Base-by-base conservation (phyloP, 176 grass and related monocot species). In the Hsuehochloa calcarea region DNA sequence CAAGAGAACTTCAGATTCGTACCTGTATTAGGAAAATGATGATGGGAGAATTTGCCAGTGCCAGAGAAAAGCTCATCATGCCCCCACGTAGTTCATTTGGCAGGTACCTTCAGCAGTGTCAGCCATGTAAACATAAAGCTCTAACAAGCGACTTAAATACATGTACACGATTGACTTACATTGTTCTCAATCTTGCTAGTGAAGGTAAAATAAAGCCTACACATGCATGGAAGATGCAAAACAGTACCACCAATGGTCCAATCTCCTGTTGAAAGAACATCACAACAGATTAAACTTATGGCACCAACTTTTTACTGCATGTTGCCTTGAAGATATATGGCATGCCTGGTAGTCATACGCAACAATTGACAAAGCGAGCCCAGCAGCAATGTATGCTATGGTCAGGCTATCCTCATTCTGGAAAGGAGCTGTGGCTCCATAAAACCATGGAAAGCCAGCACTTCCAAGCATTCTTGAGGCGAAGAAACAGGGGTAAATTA, bases 301-400 rank as follows among this genome's bases (percentile, higher is more conserved):
- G 37, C 27, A 40, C 52, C 41, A 81, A 44, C 77, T 77, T 35
- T 80, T 46, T 45, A 61, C 29, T 29, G 34, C 39, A 75, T 52
- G 56, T 63, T 75, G 41, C 55, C 43, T 55, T 54, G 46, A 41
- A 49, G 38, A 85, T 58, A 52, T 50, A 10, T 20, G 8, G 22
- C 6, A 8, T 89, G 93, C 96, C 93, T 95, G 93, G 34, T 98
- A 98, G 79, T 98, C 96, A 89, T 95, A 98, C 87, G 93, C 91
- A 11, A 92, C 87, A 47, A 93, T 13, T 34, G 78, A 93, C 68
- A 98, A 90, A 82, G 93, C 61, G 6, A 89, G 31, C 52, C 91
- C 83, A 27, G 91, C 89, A 70, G 75, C 37, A 80, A 84, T 31
- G 72, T 87, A 93, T 80, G 96, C 93, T 69, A 66, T 69, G 59